A percentile compares a stretch with the other conserved stretches of the same genome.
These are phyloP conservation scores for Colletotrichum sp. DNA, from an alignment of 2,329 filamentous ascomycete genomes.

Conservation along the genomic window DNA sequence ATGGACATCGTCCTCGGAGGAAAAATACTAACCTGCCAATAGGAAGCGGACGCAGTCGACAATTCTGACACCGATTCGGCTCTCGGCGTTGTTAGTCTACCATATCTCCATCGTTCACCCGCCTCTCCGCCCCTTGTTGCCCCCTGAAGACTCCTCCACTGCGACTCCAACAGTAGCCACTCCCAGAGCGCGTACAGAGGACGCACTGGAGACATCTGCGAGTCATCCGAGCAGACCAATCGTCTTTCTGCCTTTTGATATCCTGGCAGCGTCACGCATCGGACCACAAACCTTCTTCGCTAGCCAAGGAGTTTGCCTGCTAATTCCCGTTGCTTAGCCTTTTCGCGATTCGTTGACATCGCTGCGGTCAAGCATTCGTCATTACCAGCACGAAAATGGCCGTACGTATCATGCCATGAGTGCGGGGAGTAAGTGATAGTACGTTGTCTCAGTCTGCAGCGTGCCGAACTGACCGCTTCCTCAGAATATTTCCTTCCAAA, in stretches of 20 bases:
- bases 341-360: neutral
- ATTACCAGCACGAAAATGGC: conserved; percentile 42
- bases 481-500: conserved; percentile 30
- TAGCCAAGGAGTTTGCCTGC: neutral
- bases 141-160: neutral
- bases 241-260: neutral
- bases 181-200: neutral
- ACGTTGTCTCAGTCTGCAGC: neutral
- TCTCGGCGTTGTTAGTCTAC: neutral
- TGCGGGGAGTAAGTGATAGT: neutral
- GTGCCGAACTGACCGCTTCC: neutral
- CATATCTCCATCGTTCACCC: neutral
- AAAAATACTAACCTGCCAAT: neutral
- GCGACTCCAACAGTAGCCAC: neutral
- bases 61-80: conserved; percentile 3
- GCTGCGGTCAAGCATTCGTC: conserved; percentile 35
- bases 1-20: neutral
- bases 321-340: neutral
- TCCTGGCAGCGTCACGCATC: neutral
- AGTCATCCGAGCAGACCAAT: neutral
- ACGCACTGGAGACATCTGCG: neutral
- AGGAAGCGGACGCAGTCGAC: neutral
- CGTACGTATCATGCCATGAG: conserved; percentile 39
- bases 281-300: neutral
- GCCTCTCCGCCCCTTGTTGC: neutral